Percentiles rank a stretch among this genome's conserved stretches.
Evolutionary conservation across 2,329 filamentous ascomycete species (phyloP).

Genomic region (Pseudofabraea citricarpa): DNA sequence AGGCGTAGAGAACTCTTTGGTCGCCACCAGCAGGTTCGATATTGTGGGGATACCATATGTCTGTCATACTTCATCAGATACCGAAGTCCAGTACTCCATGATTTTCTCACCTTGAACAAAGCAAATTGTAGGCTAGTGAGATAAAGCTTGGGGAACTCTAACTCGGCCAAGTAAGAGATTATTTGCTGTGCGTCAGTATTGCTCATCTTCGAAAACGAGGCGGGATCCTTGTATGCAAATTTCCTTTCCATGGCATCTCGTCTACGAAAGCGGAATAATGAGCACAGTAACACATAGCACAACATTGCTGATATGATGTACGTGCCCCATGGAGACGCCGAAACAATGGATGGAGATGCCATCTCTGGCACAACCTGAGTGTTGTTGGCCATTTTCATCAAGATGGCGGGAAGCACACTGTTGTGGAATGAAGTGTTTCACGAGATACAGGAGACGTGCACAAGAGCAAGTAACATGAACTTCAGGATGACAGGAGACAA

Average conservation of each 20-base stretch:
- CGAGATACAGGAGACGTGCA: no score
- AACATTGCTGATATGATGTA: neutral
- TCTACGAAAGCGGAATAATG: constrained; percentile 11
- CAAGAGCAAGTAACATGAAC: no score
- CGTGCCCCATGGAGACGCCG: neutral
- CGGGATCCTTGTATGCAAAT: constrained; percentile 38
- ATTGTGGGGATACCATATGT: constrained; percentile 54
- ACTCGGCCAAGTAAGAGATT: constrained; percentile 35
- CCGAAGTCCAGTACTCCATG: neutral
- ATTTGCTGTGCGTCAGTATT: constrained; percentile 47
- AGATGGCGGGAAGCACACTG: no score
- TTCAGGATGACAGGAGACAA: no score
- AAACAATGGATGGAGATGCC: neutral
- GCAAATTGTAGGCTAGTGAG: constrained; percentile 51
- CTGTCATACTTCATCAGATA: constrained; percentile 19
- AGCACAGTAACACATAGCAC: neutral
- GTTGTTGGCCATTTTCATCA: neutral
- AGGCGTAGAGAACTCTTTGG: constrained; percentile 40
- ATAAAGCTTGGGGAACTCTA: constrained; percentile 52
- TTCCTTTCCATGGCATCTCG: constrained; percentile 34
- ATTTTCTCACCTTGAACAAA: constrained; percentile 44
- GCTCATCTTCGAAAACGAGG: constrained; percentile 47
- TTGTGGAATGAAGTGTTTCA: no score
- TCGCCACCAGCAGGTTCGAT: constrained; percentile 42
- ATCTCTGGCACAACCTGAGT: neutral